A percentile compares a stretch with the other conserved stretches of the same genome.
Evolutionary conservation across 2,329 filamentous ascomycete species (phyloP).

Genomic region (Aureobasidium pullulans): DNA sequence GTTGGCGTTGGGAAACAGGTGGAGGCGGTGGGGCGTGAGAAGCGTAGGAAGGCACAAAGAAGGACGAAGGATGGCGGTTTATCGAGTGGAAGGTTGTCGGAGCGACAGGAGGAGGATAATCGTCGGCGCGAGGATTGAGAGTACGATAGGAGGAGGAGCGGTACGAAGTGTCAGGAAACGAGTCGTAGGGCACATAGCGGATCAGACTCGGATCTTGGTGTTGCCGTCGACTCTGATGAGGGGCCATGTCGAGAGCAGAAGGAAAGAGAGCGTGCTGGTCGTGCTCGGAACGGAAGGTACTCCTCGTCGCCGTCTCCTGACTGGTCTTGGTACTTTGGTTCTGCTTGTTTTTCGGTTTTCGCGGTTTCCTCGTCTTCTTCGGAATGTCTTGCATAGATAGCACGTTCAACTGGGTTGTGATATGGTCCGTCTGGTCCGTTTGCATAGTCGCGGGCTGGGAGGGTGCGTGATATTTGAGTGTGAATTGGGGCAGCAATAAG

Average conservation of each 20-base stretch:
- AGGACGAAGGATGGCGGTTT: slow-evolving; percentile 8
- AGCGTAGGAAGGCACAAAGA: neutral
- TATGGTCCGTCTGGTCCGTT: neutral
- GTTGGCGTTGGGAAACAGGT: neutral
- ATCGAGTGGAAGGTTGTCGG: neutral
- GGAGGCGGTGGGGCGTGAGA: neutral
- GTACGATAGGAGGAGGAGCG: neutral
- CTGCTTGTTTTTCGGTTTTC: neutral
- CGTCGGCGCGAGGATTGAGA: neutral
- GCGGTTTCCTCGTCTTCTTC: neutral
- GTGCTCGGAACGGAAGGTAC: neutral
- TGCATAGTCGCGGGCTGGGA: slow-evolving; percentile 1
- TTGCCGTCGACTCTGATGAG: neutral
- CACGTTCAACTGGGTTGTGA: neutral
- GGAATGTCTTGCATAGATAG: neutral
- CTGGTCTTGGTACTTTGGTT: neutral
- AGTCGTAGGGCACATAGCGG: neutral
- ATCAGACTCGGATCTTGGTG: neutral
- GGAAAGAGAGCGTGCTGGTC: neutral
- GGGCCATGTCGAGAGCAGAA: neutral
- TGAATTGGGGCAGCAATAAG: neutral
- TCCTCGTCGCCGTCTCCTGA: neutral
- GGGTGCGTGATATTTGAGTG: neutral
- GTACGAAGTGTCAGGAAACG: neutral
- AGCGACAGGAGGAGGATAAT: neutral